Evolutionary conservation across 805 yeast genomes (phyloP), one percentile per base, ranked within the genome.

Genomic region (Kuraishia floccosa): DNA sequence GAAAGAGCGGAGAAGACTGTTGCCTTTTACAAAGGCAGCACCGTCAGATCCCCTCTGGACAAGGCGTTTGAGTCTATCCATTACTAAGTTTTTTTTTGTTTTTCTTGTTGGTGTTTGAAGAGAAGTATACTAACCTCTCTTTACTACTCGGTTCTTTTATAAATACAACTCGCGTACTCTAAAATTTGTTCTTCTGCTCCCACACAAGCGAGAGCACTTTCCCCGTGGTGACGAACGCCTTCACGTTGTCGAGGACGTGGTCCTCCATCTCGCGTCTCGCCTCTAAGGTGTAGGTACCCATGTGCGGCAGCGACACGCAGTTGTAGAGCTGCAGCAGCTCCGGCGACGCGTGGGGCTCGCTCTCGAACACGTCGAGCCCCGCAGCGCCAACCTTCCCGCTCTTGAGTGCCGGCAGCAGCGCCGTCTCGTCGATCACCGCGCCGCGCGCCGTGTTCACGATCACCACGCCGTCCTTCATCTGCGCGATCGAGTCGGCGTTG

Each of bases 381-480:
- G 72, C 78, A 6, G 79, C 54, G 25, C 74, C 70, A 19, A 81
- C 63, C 41, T 77, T 74, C 11, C 87, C 86, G 3, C 58, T 48
- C 42, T 73, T 68, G 40, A 81, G 57, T 5, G 68, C 69, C 13
- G 60, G 58, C 6, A 70, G 60, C 34, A 81, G 49, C 4, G 76
- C 76, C 3, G 48, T 33, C 50, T 81, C 87, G 49, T 81, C 79
- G 40, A 79, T 68, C 25, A 86, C 73, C 3, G 89, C 78, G 13
- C 96, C 96, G 46, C 96, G 70, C 4, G 95, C 89, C 8, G 94
- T 84, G 56, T 86, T 86, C 25, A 84, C 76, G 19, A 77, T 57
- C 11, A 81, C 72, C 22, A 76, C 86, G 25, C 86, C 91, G 35
- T 73, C 71, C 53, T 86, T 86, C 82, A 81, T 75, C 52, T 76